Percentiles rank a stretch among this genome's conserved stretches.
Evolutionary conservation across 495 filamentous ascomycete species (phyloP).

Genomic region (Daldinia loculata): DNA sequence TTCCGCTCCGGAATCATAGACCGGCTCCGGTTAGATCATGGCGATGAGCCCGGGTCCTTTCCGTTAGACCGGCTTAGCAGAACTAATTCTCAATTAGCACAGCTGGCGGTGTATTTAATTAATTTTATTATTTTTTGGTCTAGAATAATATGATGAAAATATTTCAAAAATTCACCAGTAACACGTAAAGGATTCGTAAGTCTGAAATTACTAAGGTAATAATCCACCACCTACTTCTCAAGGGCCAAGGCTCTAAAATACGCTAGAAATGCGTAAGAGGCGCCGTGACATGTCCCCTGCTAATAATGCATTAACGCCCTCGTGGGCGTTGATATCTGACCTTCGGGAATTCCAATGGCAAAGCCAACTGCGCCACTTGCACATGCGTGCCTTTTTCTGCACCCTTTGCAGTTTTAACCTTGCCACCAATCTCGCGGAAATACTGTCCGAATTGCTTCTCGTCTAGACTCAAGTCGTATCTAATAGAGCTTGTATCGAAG

Average conservation of each 20-base stretch:
- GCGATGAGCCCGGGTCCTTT: neutral
- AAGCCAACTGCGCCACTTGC: slow-evolving; percentile 71
- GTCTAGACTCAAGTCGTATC: slow-evolving; percentile 81
- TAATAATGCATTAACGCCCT: slow-evolving; percentile 23
- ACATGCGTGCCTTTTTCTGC: slow-evolving; percentile 59
- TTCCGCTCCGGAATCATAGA: neutral
- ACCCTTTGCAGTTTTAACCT: slow-evolving; percentile 58
- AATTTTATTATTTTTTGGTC: neutral
- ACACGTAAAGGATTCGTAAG: neutral
- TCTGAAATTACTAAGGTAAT: neutral
- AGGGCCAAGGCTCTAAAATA: neutral
- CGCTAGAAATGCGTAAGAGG: neutral
- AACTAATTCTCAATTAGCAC: neutral
- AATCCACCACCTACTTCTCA: neutral
- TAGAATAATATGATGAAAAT: neutral
- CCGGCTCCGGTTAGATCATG: slow-evolving; percentile 13
- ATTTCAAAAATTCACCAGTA: neutral
- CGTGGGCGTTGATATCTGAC: slow-evolving; percentile 41
- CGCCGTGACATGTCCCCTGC: neutral
- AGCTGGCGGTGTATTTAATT: neutral
- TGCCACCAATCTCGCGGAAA: slow-evolving; percentile 85
- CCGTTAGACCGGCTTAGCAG: neutral
- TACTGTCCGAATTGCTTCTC: slow-evolving; percentile 69
- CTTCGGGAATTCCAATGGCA: slow-evolving; percentile 84
- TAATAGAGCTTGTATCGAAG: slow-evolving; percentile 77